These are phyloP conservation scores for Trametes gibbosa DNA, from an alignment of 768 basidiomycete species.

Conservation along the genomic window DNA sequence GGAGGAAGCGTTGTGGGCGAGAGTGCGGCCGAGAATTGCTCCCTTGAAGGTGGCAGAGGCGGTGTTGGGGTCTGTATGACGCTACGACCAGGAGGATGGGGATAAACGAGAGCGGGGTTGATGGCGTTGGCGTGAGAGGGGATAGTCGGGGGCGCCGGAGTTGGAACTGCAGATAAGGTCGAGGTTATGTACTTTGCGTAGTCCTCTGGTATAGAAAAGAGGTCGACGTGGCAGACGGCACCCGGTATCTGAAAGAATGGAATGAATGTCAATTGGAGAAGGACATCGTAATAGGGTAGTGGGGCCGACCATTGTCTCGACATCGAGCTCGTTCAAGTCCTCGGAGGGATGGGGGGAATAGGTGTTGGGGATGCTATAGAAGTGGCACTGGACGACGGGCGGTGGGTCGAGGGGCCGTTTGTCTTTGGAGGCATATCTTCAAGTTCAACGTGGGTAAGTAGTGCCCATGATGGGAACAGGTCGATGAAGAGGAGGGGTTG, in stretches of 20 bases:
- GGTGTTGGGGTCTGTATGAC: no score
- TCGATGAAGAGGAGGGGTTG: no score
- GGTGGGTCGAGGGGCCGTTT: conserved; percentile 66
- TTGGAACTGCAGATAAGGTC: background rate
- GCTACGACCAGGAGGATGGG: no score
- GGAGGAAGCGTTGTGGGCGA: background rate
- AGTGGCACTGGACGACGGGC: conserved; percentile 52
- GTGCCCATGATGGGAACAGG: background rate
- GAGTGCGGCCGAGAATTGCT: no score
- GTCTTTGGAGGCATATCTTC: conserved; percentile 55
- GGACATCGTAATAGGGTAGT: no score
- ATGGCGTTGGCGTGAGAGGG: no score
- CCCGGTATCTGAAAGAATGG: conserved; percentile 32
- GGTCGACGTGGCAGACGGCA: conserved; percentile 75
- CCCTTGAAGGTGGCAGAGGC: no score
- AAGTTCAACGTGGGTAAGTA: background rate
- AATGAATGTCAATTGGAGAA: background rate
- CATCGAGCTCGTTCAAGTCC: background rate
- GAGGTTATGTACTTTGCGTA: background rate
- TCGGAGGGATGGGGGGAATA: conserved; percentile 31
- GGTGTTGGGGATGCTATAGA: conserved; percentile 40
- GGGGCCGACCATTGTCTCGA: background rate
- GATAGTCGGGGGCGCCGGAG: background rate
- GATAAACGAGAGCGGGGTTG: no score
- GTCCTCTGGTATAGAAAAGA: conserved; percentile 52